A percentile compares a stretch with the other conserved stretches of the same genome.
These are phyloP conservation scores for Royoungia palumana DNA, from an alignment of 768 basidiomycete genomes.

Conservation along the genomic window DNA sequence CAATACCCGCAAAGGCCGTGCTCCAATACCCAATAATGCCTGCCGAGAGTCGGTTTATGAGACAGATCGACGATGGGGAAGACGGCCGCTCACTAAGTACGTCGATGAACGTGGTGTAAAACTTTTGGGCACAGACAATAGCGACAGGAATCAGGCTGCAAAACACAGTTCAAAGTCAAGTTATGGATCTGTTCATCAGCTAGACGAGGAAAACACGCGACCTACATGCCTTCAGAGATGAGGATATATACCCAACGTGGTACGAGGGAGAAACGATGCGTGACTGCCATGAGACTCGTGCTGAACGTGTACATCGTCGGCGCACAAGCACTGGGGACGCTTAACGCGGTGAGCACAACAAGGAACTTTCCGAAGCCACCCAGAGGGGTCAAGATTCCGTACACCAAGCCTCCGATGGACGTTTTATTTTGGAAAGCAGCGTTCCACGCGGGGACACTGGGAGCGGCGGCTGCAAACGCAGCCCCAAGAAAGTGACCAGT, in stretches of 20 bases:
- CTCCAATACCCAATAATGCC: constrained; percentile 48
- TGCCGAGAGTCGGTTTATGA: constrained; percentile 18
- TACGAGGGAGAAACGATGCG: constrained; percentile 31
- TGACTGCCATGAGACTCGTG: constrained; percentile 42
- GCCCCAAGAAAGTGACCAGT: constrained; percentile 43
- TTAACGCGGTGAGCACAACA: constrained; percentile 49
- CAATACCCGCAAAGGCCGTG: constrained; percentile 34
- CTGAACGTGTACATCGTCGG: constrained; percentile 58
- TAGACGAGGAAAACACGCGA: background rate
- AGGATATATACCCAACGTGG: constrained; percentile 49
- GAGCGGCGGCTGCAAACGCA: constrained; percentile 43
- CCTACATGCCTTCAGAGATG: constrained; percentile 44
- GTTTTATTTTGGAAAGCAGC: constrained; percentile 38
- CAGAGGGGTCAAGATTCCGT: constrained; percentile 35
- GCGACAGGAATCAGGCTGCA: constrained; percentile 44
- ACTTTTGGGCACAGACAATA: constrained; percentile 44
- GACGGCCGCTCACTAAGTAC: constrained; percentile 30
- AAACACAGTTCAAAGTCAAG: background rate
- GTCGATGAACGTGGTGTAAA: constrained; percentile 44
- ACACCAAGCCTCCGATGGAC: constrained; percentile 45
- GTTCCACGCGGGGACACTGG: constrained; percentile 37
- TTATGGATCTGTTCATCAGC: background rate
- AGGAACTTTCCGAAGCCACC: constrained; percentile 48
- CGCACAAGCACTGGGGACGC: constrained; percentile 52
- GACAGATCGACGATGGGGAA: background rate